Conservation (phyloP, 495 filamentous ascomycete species). For the Penicillium ochrochloron region DNA sequence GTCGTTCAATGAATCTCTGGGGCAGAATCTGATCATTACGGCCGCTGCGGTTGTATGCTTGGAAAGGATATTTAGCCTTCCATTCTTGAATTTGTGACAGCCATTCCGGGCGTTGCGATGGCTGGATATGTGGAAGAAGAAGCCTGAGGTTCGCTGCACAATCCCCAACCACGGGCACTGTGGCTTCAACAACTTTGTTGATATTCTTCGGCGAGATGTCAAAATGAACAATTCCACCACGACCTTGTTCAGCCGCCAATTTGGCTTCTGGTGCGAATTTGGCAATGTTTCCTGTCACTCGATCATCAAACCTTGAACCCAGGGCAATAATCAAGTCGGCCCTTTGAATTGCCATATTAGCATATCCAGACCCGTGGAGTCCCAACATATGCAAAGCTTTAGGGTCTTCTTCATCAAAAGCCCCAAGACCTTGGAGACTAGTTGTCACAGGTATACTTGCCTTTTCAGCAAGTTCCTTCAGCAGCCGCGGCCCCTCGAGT, state of each 20-base stretch:
- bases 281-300: constrained; percentile 57
- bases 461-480: constrained; percentile 62
- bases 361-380: constrained; percentile 66
- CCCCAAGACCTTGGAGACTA: constrained; percentile 67
- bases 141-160: constrained; percentile 68
- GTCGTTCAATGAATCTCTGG: constrained; percentile 80
- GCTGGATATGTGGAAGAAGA: constrained; percentile 71
- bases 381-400: constrained; percentile 67
- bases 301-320: constrained; percentile 66
- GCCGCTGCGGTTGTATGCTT: constrained; percentile 28
- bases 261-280: constrained; percentile 63
- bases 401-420: constrained; percentile 62
- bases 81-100: constrained; percentile 84
- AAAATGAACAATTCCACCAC: constrained; percentile 68
- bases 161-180: constrained; percentile 64
- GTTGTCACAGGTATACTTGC: constrained; percentile 65
- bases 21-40: constrained; percentile 76
- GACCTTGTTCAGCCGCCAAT: constrained; percentile 56
- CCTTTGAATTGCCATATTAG: constrained; percentile 68
- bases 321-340: constrained; percentile 66
- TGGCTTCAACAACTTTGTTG: constrained; percentile 66
- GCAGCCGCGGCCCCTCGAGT: constrained; percentile 54
- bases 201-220: constrained; percentile 68
- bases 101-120: constrained; percentile 79
- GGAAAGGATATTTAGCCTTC: constrained; percentile 83